phyloP scores from a whole-genome alignment of 805 yeast species.

The Saccharomycopsis amapae region DNA sequence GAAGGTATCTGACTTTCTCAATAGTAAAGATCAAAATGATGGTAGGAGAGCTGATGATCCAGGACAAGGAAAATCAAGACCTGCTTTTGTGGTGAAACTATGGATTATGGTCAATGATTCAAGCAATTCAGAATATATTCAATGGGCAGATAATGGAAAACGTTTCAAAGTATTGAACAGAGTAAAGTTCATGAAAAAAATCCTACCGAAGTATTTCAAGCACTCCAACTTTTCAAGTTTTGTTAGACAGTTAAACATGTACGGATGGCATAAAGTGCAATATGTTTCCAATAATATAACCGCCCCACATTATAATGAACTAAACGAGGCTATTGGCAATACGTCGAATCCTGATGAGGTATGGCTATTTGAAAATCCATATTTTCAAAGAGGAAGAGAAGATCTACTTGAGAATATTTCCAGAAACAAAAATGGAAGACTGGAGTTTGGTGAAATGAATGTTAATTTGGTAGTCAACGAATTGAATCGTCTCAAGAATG shows the following conservation, averaged over 20 bases:
- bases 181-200: conserved; percentile 70
- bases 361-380: conserved; percentile 83
- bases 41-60: too few relatives aligned
- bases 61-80: conserved; percentile 57
- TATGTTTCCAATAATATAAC: conserved; percentile 76
- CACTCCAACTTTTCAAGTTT: conserved; percentile 93
- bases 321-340: conserved; percentile 34
- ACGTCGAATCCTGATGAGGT: conserved; percentile 51
- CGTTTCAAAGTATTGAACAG: conserved; percentile 79
- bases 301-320: neutral
- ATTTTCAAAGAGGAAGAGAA: conserved; percentile 69
- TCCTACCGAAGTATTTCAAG: conserved; percentile 88
- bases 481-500: conserved; percentile 64
- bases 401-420: conserved; percentile 80
- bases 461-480: conserved; percentile 54
- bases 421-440: conserved; percentile 39
- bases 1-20: too few relatives aligned
- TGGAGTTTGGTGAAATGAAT: conserved; percentile 30
- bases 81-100: conserved; percentile 87
- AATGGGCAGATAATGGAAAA: conserved; percentile 82
- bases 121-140: conserved; percentile 57
- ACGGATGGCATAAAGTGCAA: conserved; percentile 98
- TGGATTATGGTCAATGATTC: conserved; percentile 95
- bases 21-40: too few relatives aligned
- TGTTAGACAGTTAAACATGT: conserved; percentile 95